Conservation (phyloP, 1,139 yeast species). For the Schwanniomyces etchellsii region DNA sequence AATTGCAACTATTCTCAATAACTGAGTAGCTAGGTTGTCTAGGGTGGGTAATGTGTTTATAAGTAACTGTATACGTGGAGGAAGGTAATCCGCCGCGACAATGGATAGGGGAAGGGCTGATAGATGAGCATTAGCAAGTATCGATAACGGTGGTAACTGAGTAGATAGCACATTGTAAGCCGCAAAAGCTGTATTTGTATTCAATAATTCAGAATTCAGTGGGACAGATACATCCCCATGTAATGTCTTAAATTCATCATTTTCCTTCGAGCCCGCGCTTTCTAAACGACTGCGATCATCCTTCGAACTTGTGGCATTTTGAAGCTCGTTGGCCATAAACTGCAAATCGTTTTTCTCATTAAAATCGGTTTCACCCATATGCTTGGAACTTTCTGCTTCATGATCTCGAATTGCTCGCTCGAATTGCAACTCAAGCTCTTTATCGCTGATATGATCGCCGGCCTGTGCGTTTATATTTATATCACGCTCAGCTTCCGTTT, state of each 20-base stretch:
- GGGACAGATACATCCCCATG: slow-evolving; percentile 17
- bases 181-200: slow-evolving; percentile 37
- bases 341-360: neutral
- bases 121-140: slow-evolving; percentile 46
- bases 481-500: neutral
- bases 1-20: slow-evolving; percentile 60
- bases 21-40: slow-evolving; percentile 71
- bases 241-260: slow-evolving; percentile 3
- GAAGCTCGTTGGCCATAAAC: slow-evolving; percentile 15
- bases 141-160: slow-evolving; percentile 33
- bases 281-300: slow-evolving; percentile 5
- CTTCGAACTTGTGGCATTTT: slow-evolving; percentile 12
- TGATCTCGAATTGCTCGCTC: slow-evolving; percentile 2
- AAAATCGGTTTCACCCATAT: slow-evolving; percentile 7
- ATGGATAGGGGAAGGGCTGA: slow-evolving; percentile 55
- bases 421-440: neutral
- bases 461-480: neutral
- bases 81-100: slow-evolving; percentile 50
- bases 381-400: slow-evolving; percentile 12
- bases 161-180: slow-evolving; percentile 39
- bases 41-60: slow-evolving; percentile 65
- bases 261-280: slow-evolving; percentile 1
- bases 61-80: slow-evolving; percentile 56
- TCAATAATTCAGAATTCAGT: slow-evolving; percentile 38
- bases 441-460: neutral